Conservation (phyloP, 2,329 filamentous ascomycete species). For the Fusarium succisae region DNA sequence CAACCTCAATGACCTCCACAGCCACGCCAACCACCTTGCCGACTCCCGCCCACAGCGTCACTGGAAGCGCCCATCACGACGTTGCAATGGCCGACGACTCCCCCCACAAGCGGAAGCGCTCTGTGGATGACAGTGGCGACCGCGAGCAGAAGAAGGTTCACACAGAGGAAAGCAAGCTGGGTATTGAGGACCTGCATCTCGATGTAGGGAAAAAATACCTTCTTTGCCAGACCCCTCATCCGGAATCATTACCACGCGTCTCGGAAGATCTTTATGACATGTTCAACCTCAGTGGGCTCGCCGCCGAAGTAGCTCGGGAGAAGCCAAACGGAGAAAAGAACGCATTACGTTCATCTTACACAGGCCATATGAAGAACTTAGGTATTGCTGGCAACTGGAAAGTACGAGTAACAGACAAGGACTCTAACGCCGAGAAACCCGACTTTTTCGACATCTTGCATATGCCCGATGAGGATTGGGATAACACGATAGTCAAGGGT, state of each 20-base stretch:
- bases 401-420: constrained; percentile 62
- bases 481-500: constrained; percentile 60
- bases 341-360: constrained; percentile 73
- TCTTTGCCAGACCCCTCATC: constrained; percentile 69
- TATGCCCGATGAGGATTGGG: constrained; percentile 66
- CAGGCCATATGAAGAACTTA: constrained; percentile 72
- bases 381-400: constrained; percentile 71
- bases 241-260: constrained; percentile 57
- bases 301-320: constrained; percentile 69
- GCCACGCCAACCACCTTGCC: constrained; percentile 64
- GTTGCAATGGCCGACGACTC: constrained; percentile 62
- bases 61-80: constrained; percentile 59
- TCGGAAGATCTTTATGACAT: constrained; percentile 68
- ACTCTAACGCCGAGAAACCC: constrained; percentile 51
- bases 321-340: constrained; percentile 75
- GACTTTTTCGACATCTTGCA: constrained; percentile 63
- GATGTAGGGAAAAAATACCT: constrained; percentile 75
- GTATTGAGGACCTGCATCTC: constrained; percentile 71
- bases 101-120: constrained; percentile 70
- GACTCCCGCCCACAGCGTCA: constrained; percentile 71
- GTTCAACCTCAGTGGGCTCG: constrained; percentile 65
- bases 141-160: constrained; percentile 70
- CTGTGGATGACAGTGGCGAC: constrained; percentile 64
- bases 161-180: constrained; percentile 67
- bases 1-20: constrained; percentile 61